Base-by-base conservation (phyloP, 768 basidiomycete species). In the Pholiota conissans region DNA sequence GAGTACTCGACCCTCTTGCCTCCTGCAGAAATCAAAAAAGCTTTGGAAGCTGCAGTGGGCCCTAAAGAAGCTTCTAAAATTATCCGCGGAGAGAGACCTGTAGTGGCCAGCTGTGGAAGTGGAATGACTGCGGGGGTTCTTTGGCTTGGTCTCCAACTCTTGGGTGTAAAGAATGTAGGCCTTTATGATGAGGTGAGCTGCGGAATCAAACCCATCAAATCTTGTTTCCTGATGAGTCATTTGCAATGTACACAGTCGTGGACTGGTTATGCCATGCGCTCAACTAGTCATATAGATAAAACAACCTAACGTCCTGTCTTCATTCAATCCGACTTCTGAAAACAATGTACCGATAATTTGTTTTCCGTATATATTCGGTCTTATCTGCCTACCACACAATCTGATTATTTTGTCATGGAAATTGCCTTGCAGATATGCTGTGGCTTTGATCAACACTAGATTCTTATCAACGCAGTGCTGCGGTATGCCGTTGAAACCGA, bases 91-190 rank as follows among this genome's bases (percentile, higher is more conserved):
- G 73, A 84, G 59, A 76, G 81, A 51, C 68, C 77, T 20, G 83
- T 95, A 28, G 81, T 87, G 5, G 84, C 90, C 11, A 89, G 81
- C 57, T 99, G 96, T 74, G 96, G 96, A 50, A 96, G 93, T 67
- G 96, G 96, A 42, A 98, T 99, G 96, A 97, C 95, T n/a, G 96
- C 96, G 10, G 92, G 84, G 3, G 78, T 98, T 13, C 78, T 98
- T 5, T 98, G 97, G 95, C 79, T 98, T 57, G 95, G 93, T n/a
- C 76, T 97, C 60, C 84, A 90, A 69, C 65, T 90, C 34, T 65
- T 94, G 46, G 86, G 85, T 13, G 82, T 83, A 4, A 71, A 81
- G 52, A 75, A 77, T 22, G 75, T 89, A 37, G 83, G 82, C n/a
- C 71, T 98, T 10, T 99, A 98, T 67, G 97, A 99, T 63, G 97